A percentile compares a stretch with the other conserved stretches of the same genome.
phyloP scores from a whole-genome alignment of 257 asterid species.

The Solanum medicagineum region DNA sequence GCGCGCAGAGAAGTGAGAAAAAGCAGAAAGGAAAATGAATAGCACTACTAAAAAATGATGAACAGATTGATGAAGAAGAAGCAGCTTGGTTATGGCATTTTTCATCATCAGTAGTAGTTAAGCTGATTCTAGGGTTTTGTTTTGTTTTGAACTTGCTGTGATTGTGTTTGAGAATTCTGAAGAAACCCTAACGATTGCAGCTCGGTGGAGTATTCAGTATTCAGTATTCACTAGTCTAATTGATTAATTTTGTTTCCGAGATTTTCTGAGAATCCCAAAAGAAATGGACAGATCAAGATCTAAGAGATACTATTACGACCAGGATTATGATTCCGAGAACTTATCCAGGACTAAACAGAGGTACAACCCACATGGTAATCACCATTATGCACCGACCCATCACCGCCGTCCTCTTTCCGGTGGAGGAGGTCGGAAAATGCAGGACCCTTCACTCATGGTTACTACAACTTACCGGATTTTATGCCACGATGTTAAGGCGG shows the following conservation, averaged over 20 bases:
- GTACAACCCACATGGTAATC: background rate
- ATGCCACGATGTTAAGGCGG: conserved; percentile 78
- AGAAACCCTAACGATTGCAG: background rate
- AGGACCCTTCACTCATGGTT: conserved; percentile 49
- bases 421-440: conserved; percentile 40
- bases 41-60: background rate
- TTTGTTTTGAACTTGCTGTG: background rate
- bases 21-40: background rate
- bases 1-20: background rate
- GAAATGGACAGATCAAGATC: conserved; percentile 84
- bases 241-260: background rate
- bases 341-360: conserved; percentile 19
- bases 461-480: conserved; percentile 75
- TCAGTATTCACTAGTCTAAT: background rate
- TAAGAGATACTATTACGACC: conserved; percentile 66
- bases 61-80: background rate
- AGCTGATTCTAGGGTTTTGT: background rate
- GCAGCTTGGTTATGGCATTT: background rate
- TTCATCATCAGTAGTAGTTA: background rate
- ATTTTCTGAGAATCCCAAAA: background rate
- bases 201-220: background rate
- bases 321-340: conserved; percentile 64
- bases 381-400: background rate
- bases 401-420: conserved; percentile 10
- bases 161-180: background rate